A percentile compares a stretch with the other conserved stretches of the same genome.
Evolutionary conservation across 164 flowering plant species (phyloP).

Genomic region (Hamamelis virginiana): DNA sequence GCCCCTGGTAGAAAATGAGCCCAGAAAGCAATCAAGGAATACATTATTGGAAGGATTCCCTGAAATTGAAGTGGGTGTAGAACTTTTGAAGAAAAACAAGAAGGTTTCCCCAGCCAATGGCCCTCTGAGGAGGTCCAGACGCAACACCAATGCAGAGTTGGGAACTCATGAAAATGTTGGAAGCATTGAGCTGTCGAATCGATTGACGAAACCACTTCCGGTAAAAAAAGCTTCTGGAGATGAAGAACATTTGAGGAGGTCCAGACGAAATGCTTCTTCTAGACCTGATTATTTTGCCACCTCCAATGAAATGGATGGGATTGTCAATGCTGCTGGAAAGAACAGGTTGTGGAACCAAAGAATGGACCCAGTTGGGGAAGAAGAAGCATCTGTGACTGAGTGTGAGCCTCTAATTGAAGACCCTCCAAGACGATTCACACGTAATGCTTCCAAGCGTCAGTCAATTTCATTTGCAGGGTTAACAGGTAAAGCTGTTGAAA

Average conservation of each 20-base stretch:
- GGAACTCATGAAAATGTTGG: conserved; percentile 1
- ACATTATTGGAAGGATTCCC: not conserved
- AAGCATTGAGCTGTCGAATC: not conserved
- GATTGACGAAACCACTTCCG: not conserved
- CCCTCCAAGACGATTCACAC: conserved; percentile 8
- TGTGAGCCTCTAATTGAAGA: not conserved
- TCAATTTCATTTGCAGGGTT: not conserved
- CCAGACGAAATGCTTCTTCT: conserved; percentile 11
- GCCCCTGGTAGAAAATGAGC: not conserved
- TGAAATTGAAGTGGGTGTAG: not conserved
- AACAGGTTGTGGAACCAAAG: not conserved
- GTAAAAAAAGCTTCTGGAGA: not conserved
- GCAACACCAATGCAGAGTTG: not conserved
- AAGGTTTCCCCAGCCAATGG: not conserved
- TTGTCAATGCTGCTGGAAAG: not conserved
- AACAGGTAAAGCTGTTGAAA: not conserved
- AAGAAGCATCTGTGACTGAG: conserved; percentile 4
- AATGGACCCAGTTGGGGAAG: not conserved
- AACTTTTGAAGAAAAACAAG: not conserved
- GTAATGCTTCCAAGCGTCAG: conserved; percentile 3
- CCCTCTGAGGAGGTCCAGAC: conserved; percentile 11
- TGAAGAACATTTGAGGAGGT: not conserved
- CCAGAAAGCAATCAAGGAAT: not conserved
- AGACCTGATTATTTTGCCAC: not conserved
- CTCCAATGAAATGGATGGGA: not conserved